Percentiles rank a stretch among this genome's conserved stretches.
Evolutionary conservation across 2,329 filamentous ascomycete species (phyloP).

Genomic region (Seiridium unicorne): DNA sequence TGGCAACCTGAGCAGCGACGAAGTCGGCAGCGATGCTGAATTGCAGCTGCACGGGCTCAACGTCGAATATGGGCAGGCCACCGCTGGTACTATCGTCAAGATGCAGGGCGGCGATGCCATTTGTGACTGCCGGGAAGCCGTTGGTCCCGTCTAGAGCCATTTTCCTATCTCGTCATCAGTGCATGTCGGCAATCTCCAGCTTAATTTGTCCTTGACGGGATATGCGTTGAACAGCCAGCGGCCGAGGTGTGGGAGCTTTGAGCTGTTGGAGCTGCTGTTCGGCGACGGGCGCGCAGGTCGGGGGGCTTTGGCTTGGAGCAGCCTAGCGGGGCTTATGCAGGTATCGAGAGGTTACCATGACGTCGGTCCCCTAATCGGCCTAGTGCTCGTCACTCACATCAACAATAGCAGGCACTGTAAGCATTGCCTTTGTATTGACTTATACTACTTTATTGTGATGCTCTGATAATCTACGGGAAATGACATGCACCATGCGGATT

Average conservation of each 20-base stretch:
- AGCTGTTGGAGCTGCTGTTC: background rate
- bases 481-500: no score
- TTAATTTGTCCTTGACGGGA: background rate
- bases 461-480: no score
- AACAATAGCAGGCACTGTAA: no score
- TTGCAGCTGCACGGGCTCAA: slow-evolving; percentile 88
- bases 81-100: slow-evolving; percentile 55
- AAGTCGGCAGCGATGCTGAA: slow-evolving; percentile 96
- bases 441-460: no score
- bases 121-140: slow-evolving; percentile 16
- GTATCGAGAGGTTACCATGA: background rate
- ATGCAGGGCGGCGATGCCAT: slow-evolving; percentile 54
- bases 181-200: slow-evolving; percentile 2
- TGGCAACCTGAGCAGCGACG: slow-evolving; percentile 92
- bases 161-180: slow-evolving; percentile 1
- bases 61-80: slow-evolving; percentile 85
- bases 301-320: background rate
- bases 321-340: background rate
- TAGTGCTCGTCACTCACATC: no score
- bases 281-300: background rate
- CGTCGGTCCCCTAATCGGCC: no score
- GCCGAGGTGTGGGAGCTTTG: background rate
- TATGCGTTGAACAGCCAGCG: background rate
- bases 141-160: slow-evolving; percentile 13
- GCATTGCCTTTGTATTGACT: no score